Evolutionary conservation across 345 rosid species (phyloP).

Genomic region (Salix exigua): DNA sequence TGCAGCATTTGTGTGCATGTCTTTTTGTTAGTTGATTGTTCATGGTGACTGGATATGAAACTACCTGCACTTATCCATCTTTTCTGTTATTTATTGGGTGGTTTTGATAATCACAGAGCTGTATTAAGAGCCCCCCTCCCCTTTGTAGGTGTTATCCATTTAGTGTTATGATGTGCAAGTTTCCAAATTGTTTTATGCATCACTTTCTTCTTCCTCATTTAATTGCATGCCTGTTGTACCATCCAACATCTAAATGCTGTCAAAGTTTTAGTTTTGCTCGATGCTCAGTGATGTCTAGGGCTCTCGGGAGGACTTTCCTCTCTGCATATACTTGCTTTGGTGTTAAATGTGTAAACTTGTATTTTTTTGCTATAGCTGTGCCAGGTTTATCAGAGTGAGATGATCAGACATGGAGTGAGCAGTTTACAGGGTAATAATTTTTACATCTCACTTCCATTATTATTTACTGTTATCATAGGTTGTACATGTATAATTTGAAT

Average conservation of each 20-base stretch:
- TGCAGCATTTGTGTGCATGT: background rate
- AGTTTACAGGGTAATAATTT: slow-evolving; percentile 44
- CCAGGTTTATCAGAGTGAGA: slow-evolving; percentile 37
- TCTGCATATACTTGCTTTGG: background rate
- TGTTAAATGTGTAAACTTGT: slow-evolving; percentile 2
- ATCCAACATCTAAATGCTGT: background rate
- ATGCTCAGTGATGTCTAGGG: background rate
- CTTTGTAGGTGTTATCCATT: background rate
- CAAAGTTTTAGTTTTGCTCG: slow-evolving; percentile 1
- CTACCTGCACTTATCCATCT: background rate
- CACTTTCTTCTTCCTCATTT: background rate
- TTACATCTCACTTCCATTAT: slow-evolving; percentile 7
- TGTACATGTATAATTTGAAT: background rate
- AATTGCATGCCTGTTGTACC: background rate
- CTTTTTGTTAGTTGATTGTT: background rate
- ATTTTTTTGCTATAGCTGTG: slow-evolving; percentile 17
- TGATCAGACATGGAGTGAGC: slow-evolving; percentile 25
- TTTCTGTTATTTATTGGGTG: slow-evolving; percentile 2
- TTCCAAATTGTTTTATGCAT: background rate
- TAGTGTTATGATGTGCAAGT: background rate
- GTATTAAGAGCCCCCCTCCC: background rate
- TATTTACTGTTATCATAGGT: background rate
- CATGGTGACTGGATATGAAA: background rate
- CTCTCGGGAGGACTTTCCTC: slow-evolving; percentile 2
- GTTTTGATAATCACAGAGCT: background rate